Conservation (phyloP, 2,329 filamentous ascomycete species). For the Talaromyces sp. region DNA sequence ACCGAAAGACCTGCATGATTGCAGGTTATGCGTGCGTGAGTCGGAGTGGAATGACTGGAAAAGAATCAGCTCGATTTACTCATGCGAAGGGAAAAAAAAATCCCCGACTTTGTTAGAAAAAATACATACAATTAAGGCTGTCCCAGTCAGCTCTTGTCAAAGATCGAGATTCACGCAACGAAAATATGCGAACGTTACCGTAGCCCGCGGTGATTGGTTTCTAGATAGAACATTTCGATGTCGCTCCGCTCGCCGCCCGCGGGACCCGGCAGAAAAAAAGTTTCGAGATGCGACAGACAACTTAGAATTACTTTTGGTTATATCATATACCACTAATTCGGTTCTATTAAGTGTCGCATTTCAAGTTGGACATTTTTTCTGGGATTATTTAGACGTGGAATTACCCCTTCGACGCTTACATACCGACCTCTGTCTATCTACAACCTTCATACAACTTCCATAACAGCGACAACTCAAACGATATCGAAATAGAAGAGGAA, state of each 20-base stretch:
- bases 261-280: conserved; percentile 10
- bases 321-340: background rate
- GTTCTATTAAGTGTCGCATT: too few relatives aligned
- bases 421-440: background rate
- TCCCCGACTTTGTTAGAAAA: too few relatives aligned
- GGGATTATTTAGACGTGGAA: background rate
- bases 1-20: conserved; percentile 35
- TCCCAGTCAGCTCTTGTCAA: background rate
- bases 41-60: background rate
- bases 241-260: conserved; percentile 14
- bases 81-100: background rate
- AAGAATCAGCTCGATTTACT: background rate
- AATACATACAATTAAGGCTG: background rate
- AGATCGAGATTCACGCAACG: background rate
- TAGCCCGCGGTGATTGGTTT: background rate
- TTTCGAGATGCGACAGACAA: background rate
- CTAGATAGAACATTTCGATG: conserved; percentile 7
- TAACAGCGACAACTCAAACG: background rate
- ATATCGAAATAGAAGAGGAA: background rate
- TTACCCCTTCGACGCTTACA: background rate
- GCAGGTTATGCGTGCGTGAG: background rate
- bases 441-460: background rate
- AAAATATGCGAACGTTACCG: background rate
- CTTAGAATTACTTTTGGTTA: background rate
- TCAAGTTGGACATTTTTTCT: background rate